These are phyloP conservation scores for Schizopora paradoxa DNA, from an alignment of 1,284 basidiomycete species.

Conservation along the genomic window DNA sequence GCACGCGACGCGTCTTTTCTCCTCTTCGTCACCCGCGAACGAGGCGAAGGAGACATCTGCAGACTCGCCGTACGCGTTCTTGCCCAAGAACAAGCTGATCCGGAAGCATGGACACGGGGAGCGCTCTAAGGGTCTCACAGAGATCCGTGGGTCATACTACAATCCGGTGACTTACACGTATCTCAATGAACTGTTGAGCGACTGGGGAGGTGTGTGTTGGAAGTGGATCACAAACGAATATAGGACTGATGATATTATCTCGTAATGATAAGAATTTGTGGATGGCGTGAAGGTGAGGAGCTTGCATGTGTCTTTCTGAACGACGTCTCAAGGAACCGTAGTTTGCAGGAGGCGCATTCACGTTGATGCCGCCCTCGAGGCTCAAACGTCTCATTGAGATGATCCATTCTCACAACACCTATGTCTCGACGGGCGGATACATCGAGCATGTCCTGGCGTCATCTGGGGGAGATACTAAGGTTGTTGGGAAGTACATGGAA, in stretches of 20 bases:
- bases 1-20: no score
- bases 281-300: constrained; percentile 36
- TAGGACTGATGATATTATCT: no score
- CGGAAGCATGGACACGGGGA: constrained; percentile 25
- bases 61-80: constrained; percentile 24
- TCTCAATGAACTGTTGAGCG: constrained; percentile 34
- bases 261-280: constrained; percentile 31
- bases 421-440: constrained; percentile 41
- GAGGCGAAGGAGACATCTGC: constrained; percentile 6
- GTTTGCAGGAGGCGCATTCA: constrained; percentile 42
- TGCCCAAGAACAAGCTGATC: constrained; percentile 29
- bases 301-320: not conserved
- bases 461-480: constrained; percentile 31
- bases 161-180: constrained; percentile 35
- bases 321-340: not conserved
- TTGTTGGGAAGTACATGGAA: constrained; percentile 36
- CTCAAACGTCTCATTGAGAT: constrained; percentile 35
- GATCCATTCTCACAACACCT: constrained; percentile 36
- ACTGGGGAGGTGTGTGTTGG: constrained; percentile 29
- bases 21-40: no score
- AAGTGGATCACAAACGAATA: no score
- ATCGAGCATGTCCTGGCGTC: constrained; percentile 38
- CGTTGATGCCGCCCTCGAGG: constrained; percentile 38
- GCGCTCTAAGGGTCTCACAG: constrained; percentile 30
- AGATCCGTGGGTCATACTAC: constrained; percentile 40